phyloP scores from a whole-genome alignment of 1,284 basidiomycete species.

The Malassezia psittaci region DNA sequence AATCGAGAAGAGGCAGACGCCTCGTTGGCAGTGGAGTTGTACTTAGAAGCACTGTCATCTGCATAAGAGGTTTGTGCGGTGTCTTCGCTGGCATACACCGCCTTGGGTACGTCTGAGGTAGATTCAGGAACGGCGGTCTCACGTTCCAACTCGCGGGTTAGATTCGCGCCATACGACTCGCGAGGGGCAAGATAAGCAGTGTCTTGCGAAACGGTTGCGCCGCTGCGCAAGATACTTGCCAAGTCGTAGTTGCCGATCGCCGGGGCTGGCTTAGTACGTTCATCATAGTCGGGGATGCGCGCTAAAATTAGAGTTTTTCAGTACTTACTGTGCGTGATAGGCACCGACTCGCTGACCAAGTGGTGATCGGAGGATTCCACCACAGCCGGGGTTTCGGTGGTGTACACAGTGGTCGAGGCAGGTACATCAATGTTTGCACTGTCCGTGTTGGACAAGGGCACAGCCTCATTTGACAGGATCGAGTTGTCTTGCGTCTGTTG shows the following conservation, averaged over 20 bases:
- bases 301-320: neutral
- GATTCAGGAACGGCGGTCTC: neutral
- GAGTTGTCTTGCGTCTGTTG: neutral
- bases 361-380: conserved; percentile 16
- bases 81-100: neutral
- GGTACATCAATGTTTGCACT: neutral
- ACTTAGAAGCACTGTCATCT: neutral
- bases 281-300: conserved; percentile 13
- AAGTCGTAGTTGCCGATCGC: conserved; percentile 10
- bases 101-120: neutral
- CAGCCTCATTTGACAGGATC: neutral
- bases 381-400: conserved; percentile 10
- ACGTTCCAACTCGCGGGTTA: neutral
- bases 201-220: neutral
- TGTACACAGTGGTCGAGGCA: conserved; percentile 12
- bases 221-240: conserved; percentile 4
- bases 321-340: conserved; percentile 13
- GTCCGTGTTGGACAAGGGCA: neutral
- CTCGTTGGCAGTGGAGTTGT: neutral
- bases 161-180: neutral
- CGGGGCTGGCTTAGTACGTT: conserved; percentile 6
- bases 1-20: neutral
- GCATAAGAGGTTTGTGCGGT: neutral
- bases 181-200: neutral
- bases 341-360: conserved; percentile 13